These are phyloP conservation scores for Mortierella antarctica DNA, from an alignment of 192 early-diverging fungal species.

Conservation along the genomic window DNA sequence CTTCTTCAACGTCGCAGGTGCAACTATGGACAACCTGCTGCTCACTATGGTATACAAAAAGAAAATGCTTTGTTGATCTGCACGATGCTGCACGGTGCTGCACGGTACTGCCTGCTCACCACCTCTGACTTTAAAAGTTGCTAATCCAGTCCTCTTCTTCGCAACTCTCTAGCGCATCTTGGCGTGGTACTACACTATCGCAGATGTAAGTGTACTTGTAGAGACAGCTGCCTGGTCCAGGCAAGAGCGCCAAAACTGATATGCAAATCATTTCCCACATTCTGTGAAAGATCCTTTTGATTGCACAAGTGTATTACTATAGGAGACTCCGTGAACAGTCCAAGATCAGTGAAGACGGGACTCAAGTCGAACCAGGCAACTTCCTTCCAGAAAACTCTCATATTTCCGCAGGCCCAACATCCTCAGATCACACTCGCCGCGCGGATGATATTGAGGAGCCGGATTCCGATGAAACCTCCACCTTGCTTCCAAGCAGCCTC, in stretches of 20 bases:
- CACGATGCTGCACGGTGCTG: too few species aligned
- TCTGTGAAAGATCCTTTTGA: constrained; percentile 14
- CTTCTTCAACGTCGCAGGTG: constrained; percentile 75
- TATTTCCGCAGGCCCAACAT: too few species aligned
- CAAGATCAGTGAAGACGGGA: background rate
- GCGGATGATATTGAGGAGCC: too few species aligned
- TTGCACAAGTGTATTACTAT: constrained; percentile 39
- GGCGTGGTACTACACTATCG: constrained; percentile 47
- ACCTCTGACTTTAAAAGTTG: background rate
- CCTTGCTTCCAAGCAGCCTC: too few species aligned
- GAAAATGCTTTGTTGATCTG: background rate
- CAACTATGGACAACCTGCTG: constrained; percentile 74
- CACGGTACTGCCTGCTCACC: background rate
- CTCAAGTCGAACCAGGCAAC: background rate
- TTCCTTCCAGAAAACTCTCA: too few species aligned
- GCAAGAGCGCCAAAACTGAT: background rate
- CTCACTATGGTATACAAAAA: constrained; percentile 67
- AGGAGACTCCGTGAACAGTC: background rate
- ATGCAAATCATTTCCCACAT: too few species aligned
- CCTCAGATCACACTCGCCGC: too few species aligned
- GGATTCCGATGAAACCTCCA: too few species aligned
- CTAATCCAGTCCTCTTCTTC: background rate
- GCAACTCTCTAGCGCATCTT: constrained; percentile 20
- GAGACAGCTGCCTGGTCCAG: background rate
- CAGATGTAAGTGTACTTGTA: constrained; percentile 26